Evolutionary conservation across 495 filamentous ascomycete species (phyloP).

Genomic region (Glonium stellatum): DNA sequence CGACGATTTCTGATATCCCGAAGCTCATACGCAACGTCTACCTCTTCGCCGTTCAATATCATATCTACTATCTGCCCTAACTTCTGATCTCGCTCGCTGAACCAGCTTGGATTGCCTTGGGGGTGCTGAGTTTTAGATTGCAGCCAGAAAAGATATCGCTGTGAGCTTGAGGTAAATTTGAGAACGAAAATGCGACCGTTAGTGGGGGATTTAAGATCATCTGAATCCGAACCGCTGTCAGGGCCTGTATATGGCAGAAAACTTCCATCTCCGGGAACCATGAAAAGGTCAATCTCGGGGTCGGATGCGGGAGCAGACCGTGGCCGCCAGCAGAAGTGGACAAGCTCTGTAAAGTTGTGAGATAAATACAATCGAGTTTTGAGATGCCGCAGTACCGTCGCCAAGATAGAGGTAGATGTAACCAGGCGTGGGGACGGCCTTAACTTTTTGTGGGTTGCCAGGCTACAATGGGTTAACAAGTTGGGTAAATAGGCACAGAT

Average conservation of each 20-base stretch:
- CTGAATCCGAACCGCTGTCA: slow-evolving; percentile 35
- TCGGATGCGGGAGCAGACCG: slow-evolving; percentile 55
- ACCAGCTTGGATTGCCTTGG: slow-evolving; percentile 63
- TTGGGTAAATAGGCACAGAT: slow-evolving; percentile 6
- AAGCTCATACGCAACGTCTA: slow-evolving; percentile 74
- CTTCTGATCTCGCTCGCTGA: slow-evolving; percentile 72
- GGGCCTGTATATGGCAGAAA: slow-evolving; percentile 66
- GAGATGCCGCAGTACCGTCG: slow-evolving; percentile 55
- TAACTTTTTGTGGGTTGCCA: slow-evolving; percentile 55
- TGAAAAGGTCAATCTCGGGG: slow-evolving; percentile 75
- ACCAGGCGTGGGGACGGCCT: slow-evolving; percentile 62
- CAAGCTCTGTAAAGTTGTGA: slow-evolving; percentile 50
- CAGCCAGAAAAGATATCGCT: slow-evolving; percentile 91
- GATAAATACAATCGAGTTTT: background rate
- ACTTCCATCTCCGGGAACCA: slow-evolving; percentile 80
- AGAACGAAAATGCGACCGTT: slow-evolving; percentile 88
- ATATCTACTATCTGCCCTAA: slow-evolving; percentile 78
- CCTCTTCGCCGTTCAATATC: slow-evolving; percentile 81
- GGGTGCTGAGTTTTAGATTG: slow-evolving; percentile 79
- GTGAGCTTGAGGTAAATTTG: slow-evolving; percentile 89
- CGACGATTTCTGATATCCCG: slow-evolving; percentile 47
- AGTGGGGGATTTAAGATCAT: slow-evolving; percentile 55
- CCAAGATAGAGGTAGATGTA: slow-evolving; percentile 91
- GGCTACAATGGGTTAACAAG: slow-evolving; percentile 13
- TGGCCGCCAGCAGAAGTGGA: slow-evolving; percentile 94